phyloP scores from a whole-genome alignment of 106 monocot species.

The Cymbidium sinense region DNA sequence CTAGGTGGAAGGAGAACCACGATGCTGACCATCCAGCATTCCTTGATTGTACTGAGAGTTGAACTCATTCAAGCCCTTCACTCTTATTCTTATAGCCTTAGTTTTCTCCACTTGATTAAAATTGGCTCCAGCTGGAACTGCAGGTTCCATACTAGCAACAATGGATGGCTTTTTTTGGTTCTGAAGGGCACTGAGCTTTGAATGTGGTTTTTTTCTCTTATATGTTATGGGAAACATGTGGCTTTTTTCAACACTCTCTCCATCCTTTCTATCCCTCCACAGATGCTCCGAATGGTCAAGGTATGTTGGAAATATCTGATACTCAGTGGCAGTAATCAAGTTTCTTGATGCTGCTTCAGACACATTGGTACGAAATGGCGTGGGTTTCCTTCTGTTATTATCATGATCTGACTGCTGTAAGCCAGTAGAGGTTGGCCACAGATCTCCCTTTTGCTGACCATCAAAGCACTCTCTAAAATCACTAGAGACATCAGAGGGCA shows the following conservation, averaged over 20 bases:
- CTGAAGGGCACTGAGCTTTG: slow-evolving; percentile 13
- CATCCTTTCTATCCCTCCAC: neutral
- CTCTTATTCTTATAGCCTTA: slow-evolving; percentile 25
- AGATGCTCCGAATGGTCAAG: slow-evolving; percentile 2
- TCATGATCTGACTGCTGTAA: neutral
- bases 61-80: slow-evolving; percentile 24
- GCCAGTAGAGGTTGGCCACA: neutral
- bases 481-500: neutral
- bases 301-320: neutral
- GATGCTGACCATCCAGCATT: slow-evolving; percentile 15
- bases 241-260: slow-evolving; percentile 7
- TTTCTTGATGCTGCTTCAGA: slow-evolving; percentile 1
- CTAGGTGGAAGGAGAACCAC: slow-evolving; percentile 19
- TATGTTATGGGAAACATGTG: slow-evolving; percentile 41
- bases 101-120: slow-evolving; percentile 17
- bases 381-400: neutral
- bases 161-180: slow-evolving; percentile 7
- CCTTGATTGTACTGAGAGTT: slow-evolving; percentile 11
- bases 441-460: neutral
- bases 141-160: slow-evolving; percentile 1
- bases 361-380: neutral
- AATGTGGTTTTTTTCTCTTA: slow-evolving; percentile 36
- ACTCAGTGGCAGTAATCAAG: neutral
- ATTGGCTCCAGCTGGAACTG: slow-evolving; percentile 3
- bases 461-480: neutral